Percentiles rank a stretch among this genome's conserved stretches.
Evolutionary conservation across 1,139 yeast genomes (phyloP).

Genomic region (Nematodospora anomalae): DNA sequence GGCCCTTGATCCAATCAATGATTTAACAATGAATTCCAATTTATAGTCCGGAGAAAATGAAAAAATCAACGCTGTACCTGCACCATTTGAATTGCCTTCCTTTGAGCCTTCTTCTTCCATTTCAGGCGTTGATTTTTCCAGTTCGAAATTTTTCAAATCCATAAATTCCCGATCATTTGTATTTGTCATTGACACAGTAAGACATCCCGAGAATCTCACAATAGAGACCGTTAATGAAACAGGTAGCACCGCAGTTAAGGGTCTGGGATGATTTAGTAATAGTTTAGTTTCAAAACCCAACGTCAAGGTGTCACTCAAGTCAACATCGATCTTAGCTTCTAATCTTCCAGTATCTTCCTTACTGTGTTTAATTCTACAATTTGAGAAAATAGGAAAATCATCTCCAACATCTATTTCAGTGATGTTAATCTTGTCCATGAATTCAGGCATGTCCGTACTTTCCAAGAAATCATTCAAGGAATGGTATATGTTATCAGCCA

Average conservation of each 20-base stretch:
- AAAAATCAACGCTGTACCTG: constrained; percentile 75
- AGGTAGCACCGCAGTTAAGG: constrained; percentile 82
- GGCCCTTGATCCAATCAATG: constrained; percentile 89
- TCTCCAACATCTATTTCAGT: constrained; percentile 93
- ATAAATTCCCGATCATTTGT: constrained; percentile 42
- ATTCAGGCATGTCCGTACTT: constrained; percentile 66
- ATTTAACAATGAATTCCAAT: constrained; percentile 80
- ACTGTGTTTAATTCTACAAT: constrained; percentile 76
- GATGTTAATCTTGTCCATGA: constrained; percentile 71
- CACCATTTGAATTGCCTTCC: constrained; percentile 16
- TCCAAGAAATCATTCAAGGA: constrained; percentile 61
- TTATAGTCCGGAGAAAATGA: constrained; percentile 90
- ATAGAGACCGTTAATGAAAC: constrained; percentile 82
- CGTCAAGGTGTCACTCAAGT: constrained; percentile 84
- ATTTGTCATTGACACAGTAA: constrained; percentile 73
- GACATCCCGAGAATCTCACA: constrained; percentile 89
- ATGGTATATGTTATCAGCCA: constrained; percentile 79
- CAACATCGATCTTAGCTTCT: constrained; percentile 94
- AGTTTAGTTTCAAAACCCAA: constrained; percentile 85
- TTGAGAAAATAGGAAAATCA: constrained; percentile 92
- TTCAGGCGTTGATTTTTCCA: neutral
- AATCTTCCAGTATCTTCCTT: constrained; percentile 52
- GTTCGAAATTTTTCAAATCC: constrained; percentile 13
- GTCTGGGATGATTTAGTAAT: constrained; percentile 80
- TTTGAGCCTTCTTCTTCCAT: neutral